Base-by-base conservation (phyloP, 164 flowering plant genomes). In the Paratinospora sagittata region DNA sequence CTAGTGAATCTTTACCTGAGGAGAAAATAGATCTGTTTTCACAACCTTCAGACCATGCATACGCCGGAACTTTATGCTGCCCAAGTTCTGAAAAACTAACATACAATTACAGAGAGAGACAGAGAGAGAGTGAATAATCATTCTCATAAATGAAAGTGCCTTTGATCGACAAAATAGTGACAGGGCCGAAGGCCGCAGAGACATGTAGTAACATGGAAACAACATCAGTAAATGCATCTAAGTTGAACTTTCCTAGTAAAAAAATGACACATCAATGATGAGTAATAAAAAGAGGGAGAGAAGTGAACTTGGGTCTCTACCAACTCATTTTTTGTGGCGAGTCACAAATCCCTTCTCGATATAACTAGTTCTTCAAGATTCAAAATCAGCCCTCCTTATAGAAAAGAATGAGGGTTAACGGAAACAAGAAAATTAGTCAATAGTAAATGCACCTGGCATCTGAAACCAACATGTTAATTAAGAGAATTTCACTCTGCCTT, bases 401-500 rank as follows among this genome's bases (percentile, higher is more conserved):
- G 60, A 76, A 76, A 76, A 34, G 61, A 63, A 34, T n/a, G 72
- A 63, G 72, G 73, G 61, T 63, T 49, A 37, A 24, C 21, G 14
- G 27, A 45, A 58, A 65, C 71, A 45, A 66, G 41, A 34, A 57
- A 6, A 66, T 16, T 62, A 60, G 67, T 60, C 58, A 33, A 60
- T 19, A 3, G 24, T 11, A n/a, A 19, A 19, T 55, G 60, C 60
- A 65, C 71, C 71, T 62, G 60, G 63, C 36, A 65, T 23, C 49
- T 30, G 24, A 34, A 33, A 61, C 60, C 23, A 19, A 55, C 19
- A 63, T 19, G 21, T 65, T 72, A 70, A 23, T 11, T 6, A 65
- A 13, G 23, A 49, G 34, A 27, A 27, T n/a, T 63, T 70, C 63
- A 86, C 78, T 86, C 87, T 63, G 79, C 66, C 73, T 86, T 85